Evolutionary conservation across 148 eudicot species (phyloP).

Genomic region (Arctostaphylos glauca): DNA sequence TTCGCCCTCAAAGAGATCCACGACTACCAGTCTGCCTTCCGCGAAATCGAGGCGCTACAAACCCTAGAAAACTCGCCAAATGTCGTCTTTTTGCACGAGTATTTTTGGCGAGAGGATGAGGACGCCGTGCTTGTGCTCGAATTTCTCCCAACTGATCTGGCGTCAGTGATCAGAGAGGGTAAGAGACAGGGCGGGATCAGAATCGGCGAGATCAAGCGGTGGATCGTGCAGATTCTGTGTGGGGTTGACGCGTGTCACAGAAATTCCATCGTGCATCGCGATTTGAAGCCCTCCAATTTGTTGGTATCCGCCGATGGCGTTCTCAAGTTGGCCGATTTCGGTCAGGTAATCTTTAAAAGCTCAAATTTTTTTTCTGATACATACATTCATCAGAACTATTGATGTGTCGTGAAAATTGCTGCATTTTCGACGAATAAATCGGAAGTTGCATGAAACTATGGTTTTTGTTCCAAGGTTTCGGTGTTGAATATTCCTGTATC

Average conservation of each 20-base stretch:
- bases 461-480: not conserved
- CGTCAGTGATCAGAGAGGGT: conserved; percentile 45
- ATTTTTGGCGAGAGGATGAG: conserved; percentile 75
- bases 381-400: too few species aligned
- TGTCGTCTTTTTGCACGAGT: conserved; percentile 71
- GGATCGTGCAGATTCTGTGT: conserved; percentile 77
- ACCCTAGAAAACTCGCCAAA: conserved; percentile 60
- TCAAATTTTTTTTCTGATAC: not conserved
- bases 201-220: conserved; percentile 66
- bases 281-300: conserved; percentile 87
- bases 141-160: conserved; percentile 58
- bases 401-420: not conserved
- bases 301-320: conserved; percentile 72
- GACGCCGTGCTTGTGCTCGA: conserved; percentile 88
- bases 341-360: conserved; percentile 49
- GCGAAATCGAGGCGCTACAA: conserved; percentile 85
- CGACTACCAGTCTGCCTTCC: conserved; percentile 69
- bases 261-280: conserved; percentile 78
- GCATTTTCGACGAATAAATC: not conserved
- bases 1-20: conserved; percentile 92
- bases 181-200: conserved; percentile 51
- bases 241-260: conserved; percentile 88
- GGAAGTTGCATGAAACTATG: not conserved
- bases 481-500: not conserved
- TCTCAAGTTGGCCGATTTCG: conserved; percentile 90